Conservation (phyloP, 495 filamentous ascomycete species). For the Lasiosphaeria ovina region DNA sequence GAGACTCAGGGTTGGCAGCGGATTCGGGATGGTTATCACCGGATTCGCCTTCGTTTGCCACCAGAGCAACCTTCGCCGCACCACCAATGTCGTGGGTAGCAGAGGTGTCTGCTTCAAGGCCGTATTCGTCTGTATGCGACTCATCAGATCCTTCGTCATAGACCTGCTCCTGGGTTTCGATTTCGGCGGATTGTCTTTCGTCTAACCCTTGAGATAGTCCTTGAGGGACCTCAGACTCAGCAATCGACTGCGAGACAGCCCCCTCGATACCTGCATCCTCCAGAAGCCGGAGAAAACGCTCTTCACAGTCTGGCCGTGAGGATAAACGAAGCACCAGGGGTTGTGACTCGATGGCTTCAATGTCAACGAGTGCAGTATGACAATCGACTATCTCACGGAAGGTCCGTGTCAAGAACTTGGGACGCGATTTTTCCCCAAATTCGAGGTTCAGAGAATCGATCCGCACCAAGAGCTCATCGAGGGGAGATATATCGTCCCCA, state of each 20-base stretch:
- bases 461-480: slow-evolving; percentile 68
- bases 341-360: slow-evolving; percentile 13
- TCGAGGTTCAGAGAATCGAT: slow-evolving; percentile 67
- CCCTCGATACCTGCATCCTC: slow-evolving; percentile 11
- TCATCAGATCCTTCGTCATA: no score
- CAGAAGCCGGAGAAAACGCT: slow-evolving; percentile 28
- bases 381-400: slow-evolving; percentile 48
- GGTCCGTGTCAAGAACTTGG: slow-evolving; percentile 27
- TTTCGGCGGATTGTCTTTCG: slow-evolving; percentile 2
- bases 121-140: no score
- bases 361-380: slow-evolving; percentile 15
- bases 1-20: no score
- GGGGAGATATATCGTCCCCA: slow-evolving; percentile 59
- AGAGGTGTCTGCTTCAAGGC: no score
- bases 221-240: slow-evolving; percentile 15
- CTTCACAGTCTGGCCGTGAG: slow-evolving; percentile 26
- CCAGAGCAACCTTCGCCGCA: no score
- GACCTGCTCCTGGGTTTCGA: not conserved
- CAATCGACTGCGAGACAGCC: not conserved
- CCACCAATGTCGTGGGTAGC: no score
- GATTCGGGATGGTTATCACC: no score
- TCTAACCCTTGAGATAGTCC: slow-evolving; percentile 12
- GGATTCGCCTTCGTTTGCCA: no score
- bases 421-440: slow-evolving; percentile 55
- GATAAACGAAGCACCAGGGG: slow-evolving; percentile 21